Conservation (phyloP, 164 flowering plant species). For the Chimonanthus salicifolius region DNA sequence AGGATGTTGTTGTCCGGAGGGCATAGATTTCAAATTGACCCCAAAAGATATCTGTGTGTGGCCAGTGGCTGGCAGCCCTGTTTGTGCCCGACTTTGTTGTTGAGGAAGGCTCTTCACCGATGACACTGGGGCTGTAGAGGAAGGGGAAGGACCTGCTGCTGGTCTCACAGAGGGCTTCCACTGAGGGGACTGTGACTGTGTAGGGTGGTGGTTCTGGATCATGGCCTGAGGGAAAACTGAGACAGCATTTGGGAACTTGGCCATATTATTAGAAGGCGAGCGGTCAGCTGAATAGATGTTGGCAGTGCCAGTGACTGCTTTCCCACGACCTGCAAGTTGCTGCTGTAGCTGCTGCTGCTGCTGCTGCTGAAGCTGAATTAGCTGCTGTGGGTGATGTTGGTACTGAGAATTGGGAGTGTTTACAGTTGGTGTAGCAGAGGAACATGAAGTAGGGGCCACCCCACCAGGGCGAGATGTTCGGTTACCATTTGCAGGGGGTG, state of each 20-base stretch:
- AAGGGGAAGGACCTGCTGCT: constrained; percentile 32
- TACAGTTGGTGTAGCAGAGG: constrained; percentile 15
- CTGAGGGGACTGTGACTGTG: constrained; percentile 49
- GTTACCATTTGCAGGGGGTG: constrained; percentile 23
- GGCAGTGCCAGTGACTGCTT: constrained; percentile 43
- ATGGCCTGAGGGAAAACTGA: constrained; percentile 55
- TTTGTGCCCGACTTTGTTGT: constrained; percentile 50
- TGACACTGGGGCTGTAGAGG: constrained; percentile 37
- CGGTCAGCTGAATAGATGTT: constrained; percentile 51
- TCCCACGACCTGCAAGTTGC: constrained; percentile 42
- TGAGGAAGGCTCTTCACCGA: constrained; percentile 54
- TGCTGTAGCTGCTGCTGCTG: constrained; percentile 38
- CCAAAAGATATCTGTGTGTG: constrained; percentile 83
- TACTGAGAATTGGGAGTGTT: constrained; percentile 25
- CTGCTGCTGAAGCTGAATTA: constrained; percentile 6
- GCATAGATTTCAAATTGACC: constrained; percentile 39
- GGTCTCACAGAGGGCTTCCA: constrained; percentile 57
- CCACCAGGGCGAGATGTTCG: constrained; percentile 27
- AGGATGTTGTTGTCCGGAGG: constrained; percentile 33
- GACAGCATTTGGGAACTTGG: constrained; percentile 52
- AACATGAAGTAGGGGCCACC: constrained; percentile 8
- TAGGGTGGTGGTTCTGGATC: constrained; percentile 41
- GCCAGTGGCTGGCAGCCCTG: constrained; percentile 12
- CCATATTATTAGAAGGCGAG: constrained; percentile 25
- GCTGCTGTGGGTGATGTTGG: constrained; percentile 28